Conservation (phyloP, 345 rosid genomes). For the Xanthoceras sorbifolium region DNA sequence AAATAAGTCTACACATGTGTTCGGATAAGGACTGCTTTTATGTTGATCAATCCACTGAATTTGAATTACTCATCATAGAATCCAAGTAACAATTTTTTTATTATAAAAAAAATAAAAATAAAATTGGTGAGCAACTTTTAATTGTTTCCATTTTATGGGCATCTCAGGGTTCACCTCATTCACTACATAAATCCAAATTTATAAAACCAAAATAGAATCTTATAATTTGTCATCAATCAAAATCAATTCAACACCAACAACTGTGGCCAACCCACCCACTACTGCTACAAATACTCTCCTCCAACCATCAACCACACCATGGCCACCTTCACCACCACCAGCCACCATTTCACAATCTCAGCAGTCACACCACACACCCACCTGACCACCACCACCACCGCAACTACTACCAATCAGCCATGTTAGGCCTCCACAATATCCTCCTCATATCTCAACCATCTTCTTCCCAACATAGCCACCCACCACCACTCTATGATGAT, state of each 20-base stretch:
- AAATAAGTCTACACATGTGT: no score
- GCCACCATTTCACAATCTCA: constrained; percentile 26
- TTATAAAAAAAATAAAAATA: no score
- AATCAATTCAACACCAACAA: constrained; percentile 1
- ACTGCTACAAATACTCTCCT: constrained; percentile 21
- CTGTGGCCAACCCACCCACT: constrained; percentile 32
- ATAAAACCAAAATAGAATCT: background rate
- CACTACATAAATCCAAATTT: background rate
- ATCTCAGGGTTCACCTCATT: no score
- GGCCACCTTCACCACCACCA: constrained; percentile 25
- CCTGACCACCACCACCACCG: constrained; percentile 25
- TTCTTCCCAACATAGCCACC: constrained; percentile 29
- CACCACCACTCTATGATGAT: constrained; percentile 20
- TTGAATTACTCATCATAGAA: no score
- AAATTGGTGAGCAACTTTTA: no score
- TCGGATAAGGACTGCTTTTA: no score
- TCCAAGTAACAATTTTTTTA: no score
- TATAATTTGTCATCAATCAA: background rate
- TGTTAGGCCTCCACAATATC: constrained; percentile 71
- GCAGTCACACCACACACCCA: constrained; percentile 20
- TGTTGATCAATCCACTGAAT: no score
- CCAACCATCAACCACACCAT: constrained; percentile 13
- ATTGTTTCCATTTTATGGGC: no score
- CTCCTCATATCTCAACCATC: constrained; percentile 53
- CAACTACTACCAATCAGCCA: constrained; percentile 26